Percentiles rank a stretch among this genome's conserved stretches.
These are phyloP conservation scores for Entomortierella lignicola DNA, from an alignment of 192 early-diverging fungal genomes.

Conservation along the genomic window DNA sequence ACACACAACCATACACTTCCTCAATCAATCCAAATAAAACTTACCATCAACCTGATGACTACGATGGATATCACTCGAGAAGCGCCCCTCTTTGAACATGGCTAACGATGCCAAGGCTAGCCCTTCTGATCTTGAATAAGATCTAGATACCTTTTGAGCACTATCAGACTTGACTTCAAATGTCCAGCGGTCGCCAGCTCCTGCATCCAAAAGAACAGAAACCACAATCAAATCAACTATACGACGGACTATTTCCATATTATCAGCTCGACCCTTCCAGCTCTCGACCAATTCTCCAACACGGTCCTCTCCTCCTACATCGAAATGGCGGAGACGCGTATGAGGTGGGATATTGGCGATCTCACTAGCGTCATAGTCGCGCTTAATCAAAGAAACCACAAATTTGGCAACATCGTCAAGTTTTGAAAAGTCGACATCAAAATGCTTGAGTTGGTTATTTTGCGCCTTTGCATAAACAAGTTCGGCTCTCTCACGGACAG, in stretches of 20 bases:
- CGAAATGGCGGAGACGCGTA: conserved; percentile 90
- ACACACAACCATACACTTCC: not conserved
- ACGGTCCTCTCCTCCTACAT: conserved; percentile 62
- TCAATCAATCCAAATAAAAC: not conserved
- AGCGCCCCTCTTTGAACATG: conserved; percentile 85
- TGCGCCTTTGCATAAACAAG: conserved; percentile 71
- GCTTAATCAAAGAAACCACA: conserved; percentile 73
- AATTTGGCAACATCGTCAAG: conserved; percentile 74
- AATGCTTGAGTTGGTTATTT: conserved; percentile 70
- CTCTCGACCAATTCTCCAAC: conserved; percentile 58
- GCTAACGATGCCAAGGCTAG: conserved; percentile 85
- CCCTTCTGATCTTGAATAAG: conserved; percentile 82
- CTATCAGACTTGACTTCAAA: conserved; percentile 66
- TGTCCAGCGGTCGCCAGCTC: conserved; percentile 86
- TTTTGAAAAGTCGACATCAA: conserved; percentile 74
- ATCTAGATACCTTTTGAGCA: conserved; percentile 49
- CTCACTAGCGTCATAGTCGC: conserved; percentile 69
- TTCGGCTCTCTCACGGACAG: conserved; percentile 79
- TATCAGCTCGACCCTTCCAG: conserved; percentile 56
- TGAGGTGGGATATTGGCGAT: conserved; percentile 84
- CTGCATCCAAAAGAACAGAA: conserved; percentile 92
- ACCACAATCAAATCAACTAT: conserved; percentile 89
- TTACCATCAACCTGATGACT: conserved; percentile 81
- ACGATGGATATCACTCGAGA: conserved; percentile 69
- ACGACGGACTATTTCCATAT: conserved; percentile 71